A percentile compares a stretch with the other conserved stretches of the same genome.
Conservation (phyloP, 2,329 filamentous ascomycete genomes). For the Oidium heveae region DNA sequence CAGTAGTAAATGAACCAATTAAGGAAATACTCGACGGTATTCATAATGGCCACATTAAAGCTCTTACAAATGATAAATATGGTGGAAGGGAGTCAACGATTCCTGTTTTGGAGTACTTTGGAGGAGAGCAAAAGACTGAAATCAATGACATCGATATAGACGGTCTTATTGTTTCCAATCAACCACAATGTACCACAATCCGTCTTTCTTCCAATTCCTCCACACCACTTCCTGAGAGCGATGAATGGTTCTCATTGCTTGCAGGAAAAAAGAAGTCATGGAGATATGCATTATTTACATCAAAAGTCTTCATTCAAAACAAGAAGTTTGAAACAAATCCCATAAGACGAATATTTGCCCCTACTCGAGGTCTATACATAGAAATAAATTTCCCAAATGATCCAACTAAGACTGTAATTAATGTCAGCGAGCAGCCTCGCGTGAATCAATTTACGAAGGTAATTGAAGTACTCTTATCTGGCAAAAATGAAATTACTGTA, state of each 20-base stretch:
- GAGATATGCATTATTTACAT: slow-evolving; percentile 82
- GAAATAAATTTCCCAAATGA: slow-evolving; percentile 69
- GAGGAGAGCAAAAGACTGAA: slow-evolving; percentile 54
- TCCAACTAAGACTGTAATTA: slow-evolving; percentile 59
- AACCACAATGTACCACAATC: slow-evolving; percentile 59
- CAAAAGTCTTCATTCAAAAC: slow-evolving; percentile 82
- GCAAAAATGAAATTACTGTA: slow-evolving; percentile 58
- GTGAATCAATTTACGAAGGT: slow-evolving; percentile 74
- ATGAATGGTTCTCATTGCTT: slow-evolving; percentile 70
- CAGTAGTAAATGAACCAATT: slow-evolving; percentile 72
- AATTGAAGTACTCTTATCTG: slow-evolving; percentile 55
- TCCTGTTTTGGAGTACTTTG: slow-evolving; percentile 82
- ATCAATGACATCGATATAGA: slow-evolving; percentile 58
- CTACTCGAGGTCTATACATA: slow-evolving; percentile 63
- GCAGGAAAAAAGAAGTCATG: slow-evolving; percentile 72
- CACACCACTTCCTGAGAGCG: slow-evolving; percentile 47
- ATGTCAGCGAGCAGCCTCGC: slow-evolving; percentile 64
- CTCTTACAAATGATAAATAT: slow-evolving; percentile 60
- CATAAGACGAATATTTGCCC: slow-evolving; percentile 72
- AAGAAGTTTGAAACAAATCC: slow-evolving; percentile 96
- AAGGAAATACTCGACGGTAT: slow-evolving; percentile 84
- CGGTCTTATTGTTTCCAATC: slow-evolving; percentile 60
- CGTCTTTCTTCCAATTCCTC: slow-evolving; percentile 54
- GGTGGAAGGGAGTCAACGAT: slow-evolving; percentile 45
- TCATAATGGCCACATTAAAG: slow-evolving; percentile 65